A percentile compares a stretch with the other conserved stretches of the same genome.
These are phyloP conservation scores for Euphorbia tirucalli DNA, from an alignment of 345 rosid genomes.

Conservation along the genomic window DNA sequence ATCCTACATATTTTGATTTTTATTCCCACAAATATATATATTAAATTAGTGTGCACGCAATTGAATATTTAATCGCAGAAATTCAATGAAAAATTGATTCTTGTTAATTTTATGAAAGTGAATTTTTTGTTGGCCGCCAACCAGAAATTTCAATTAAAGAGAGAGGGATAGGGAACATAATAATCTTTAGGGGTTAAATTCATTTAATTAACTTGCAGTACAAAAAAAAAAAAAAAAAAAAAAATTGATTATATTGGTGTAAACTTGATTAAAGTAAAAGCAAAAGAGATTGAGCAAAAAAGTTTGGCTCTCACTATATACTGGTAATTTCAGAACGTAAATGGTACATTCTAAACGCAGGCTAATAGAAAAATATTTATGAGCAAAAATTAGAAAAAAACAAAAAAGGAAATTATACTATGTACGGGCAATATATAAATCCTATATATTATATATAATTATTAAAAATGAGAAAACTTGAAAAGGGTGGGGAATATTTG, in stretches of 20 bases:
- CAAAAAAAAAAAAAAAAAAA: neutral
- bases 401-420: too few species aligned
- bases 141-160: neutral
- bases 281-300: slow-evolving; percentile 14
- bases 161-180: slow-evolving; percentile 14
- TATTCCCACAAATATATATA: neutral
- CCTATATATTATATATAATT: too few species aligned
- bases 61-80: neutral
- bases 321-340: neutral
- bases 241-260: too few species aligned
- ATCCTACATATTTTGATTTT: neutral
- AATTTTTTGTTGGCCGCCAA: neutral
- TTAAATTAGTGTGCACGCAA: too few species aligned
- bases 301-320: too few species aligned
- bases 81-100: neutral
- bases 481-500: neutral
- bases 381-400: too few species aligned
- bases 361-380: too few species aligned
- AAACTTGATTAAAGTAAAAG: slow-evolving; percentile 15
- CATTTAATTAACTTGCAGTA: slow-evolving; percentile 1
- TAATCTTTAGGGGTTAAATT: slow-evolving; percentile 1
- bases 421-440: too few species aligned
- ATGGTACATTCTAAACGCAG: too few species aligned
- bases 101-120: neutral
- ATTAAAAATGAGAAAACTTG: neutral